Percentiles rank a stretch among this genome's conserved stretches.
Conservation (phyloP, 768 basidiomycete species). For the Artomyces pyxidatus region DNA sequence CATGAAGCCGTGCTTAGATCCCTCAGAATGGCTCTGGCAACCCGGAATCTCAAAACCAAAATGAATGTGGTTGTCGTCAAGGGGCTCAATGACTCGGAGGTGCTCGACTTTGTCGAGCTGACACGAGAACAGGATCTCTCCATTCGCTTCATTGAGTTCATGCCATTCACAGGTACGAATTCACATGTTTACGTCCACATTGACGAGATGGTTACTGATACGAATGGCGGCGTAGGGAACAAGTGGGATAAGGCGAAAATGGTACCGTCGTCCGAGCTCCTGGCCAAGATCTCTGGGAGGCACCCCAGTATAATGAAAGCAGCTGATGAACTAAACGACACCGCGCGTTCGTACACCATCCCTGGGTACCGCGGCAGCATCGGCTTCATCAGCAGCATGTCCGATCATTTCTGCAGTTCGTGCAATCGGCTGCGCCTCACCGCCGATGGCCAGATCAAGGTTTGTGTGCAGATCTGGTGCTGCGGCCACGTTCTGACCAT, state of each 20-base stretch:
- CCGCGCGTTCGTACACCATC: conserved; percentile 72
- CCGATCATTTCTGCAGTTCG: conserved; percentile 82
- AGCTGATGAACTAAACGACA: conserved; percentile 66
- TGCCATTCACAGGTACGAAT: conserved; percentile 78
- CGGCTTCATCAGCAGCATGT: conserved; percentile 93
- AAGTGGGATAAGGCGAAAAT: conserved; percentile 80
- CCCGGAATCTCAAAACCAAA: conserved; percentile 49
- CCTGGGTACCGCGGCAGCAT: conserved; percentile 62
- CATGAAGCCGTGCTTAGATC: conserved; percentile 68
- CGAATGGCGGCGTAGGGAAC: conserved; percentile 47
- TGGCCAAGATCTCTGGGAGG: conserved; percentile 37
- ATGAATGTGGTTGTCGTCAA: conserved; percentile 80
- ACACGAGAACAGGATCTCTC: conserved; percentile 56
- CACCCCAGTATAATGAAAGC: conserved; percentile 50
- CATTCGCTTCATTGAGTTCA: conserved; percentile 87
- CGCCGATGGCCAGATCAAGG: conserved; percentile 90
- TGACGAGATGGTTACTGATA: conserved; percentile 3
- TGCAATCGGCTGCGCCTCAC: conserved; percentile 82
- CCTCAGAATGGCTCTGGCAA: conserved; percentile 53
- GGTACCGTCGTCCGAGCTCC: conserved; percentile 63
- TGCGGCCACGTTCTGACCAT: background rate
- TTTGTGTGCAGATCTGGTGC: conserved; percentile 15
- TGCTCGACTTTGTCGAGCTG: conserved; percentile 71
- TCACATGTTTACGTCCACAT: background rate
- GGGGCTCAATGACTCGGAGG: conserved; percentile 75